A percentile compares a stretch with the other conserved stretches of the same genome.
Evolutionary conservation across 2,329 filamentous ascomycete species (phyloP).

Genomic region (Moelleriella libera): DNA sequence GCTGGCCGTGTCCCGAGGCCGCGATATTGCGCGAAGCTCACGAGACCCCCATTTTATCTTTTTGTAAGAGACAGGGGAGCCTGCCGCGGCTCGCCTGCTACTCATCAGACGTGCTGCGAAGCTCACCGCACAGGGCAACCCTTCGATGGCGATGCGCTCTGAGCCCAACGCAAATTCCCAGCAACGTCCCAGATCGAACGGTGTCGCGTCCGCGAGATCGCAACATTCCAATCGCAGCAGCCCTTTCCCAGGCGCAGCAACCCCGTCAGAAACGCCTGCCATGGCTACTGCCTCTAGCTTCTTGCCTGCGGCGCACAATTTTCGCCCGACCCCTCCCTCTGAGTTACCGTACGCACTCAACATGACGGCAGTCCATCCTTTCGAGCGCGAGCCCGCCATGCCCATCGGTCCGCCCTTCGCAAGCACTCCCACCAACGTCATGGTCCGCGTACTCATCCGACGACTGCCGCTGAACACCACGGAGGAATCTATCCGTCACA

Average conservation of each 20-base stretch:
- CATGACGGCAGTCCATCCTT: constrained; percentile 14
- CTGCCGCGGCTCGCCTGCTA: too few species aligned
- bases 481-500: constrained; percentile 37
- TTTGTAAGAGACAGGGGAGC: too few species aligned
- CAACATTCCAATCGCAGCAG: constrained; percentile 16
- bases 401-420: constrained; percentile 25
- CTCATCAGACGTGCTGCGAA: too few species aligned
- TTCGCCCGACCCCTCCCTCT: constrained; percentile 17
- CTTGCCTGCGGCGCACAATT: constrained; percentile 23
- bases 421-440: constrained; percentile 15
- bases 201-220: constrained; percentile 11
- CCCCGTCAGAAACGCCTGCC: constrained; percentile 13
- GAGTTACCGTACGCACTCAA: constrained; percentile 19
- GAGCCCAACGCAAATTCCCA: constrained; percentile 8
- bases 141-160: constrained; percentile 15
- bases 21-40: too few species aligned
- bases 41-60: too few species aligned
- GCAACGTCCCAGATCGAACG: constrained; percentile 10
- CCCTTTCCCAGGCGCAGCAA: constrained; percentile 14
- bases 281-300: constrained; percentile 31
- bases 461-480: constrained; percentile 38
- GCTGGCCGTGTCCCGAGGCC: too few species aligned
- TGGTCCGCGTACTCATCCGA: constrained; percentile 34
- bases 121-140: neutral
- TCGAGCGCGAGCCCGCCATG: constrained; percentile 26